Evolutionary conservation across 2,329 filamentous ascomycete genomes (phyloP), one percentile per base, ranked within the genome.

Genomic region (Myriosclerotinia scirpicola): DNA sequence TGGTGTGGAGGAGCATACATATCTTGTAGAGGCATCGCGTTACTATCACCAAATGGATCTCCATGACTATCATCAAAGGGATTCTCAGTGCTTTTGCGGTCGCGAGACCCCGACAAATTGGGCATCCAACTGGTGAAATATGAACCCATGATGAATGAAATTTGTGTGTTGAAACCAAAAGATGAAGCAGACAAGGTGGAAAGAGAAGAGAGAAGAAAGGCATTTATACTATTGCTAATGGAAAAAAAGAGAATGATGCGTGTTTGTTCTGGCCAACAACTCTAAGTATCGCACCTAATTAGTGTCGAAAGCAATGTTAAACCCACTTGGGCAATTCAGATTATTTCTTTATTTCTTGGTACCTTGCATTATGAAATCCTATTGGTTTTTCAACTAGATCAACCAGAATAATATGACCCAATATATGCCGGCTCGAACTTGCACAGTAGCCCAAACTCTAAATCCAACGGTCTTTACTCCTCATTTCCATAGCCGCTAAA

Each of bases 21-120:
- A 11, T 66, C 15, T 55, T 56, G 34, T 17, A 67, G 17, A 15
- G 65, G 59, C 2, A 38, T 36, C n/a, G 58, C 58, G 11, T 46
- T 20, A 3, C 17, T 11, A 12, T 62, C 52, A n/a, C 22, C 46
- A 44, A 52, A 58, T 46, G 61, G 36, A 44, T 63, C 52, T 55
- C 17, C 62, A 40, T 64, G 42, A 26, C 3, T 40, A 15, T 59
- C 54, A 50, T 26, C n/a, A 17, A 59, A 59, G 22, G 63, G 63
- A 34, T 60, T 42, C 5, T 38, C 22, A 17, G 17, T 12, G 9
- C 14, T 50, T 17, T 3, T 17, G 12, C 8, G 34, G n/a, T 20
- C 38, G 8, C 5, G 17, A 3, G 30, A 38, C 20, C 58, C 14
- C 1, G 58, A 26, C 4, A 30, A 26, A 22, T 1, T 17, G 30